Evolutionary conservation across 2,329 filamentous ascomycete species (phyloP), one percentile per base, ranked within the genome.

Genomic region (Davidsoniella eucalypti): DNA sequence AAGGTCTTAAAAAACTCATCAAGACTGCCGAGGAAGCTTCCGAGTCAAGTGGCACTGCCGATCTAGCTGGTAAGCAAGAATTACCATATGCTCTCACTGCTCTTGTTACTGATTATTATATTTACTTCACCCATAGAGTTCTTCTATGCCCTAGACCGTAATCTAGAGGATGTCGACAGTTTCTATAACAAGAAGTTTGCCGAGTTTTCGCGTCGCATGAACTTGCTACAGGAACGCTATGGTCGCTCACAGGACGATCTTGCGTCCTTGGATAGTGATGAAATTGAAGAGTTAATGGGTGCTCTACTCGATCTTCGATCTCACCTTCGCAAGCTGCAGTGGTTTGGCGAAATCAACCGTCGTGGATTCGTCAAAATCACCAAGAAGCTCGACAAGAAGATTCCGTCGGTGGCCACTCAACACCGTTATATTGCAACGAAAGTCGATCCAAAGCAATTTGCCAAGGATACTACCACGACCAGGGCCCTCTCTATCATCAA

Each of bases 311-410:
- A 98, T 65, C 72, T 96, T 54, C 78, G 92, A 52, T 82, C 81
- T 48, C 85, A 93, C 61, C 67, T 96, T 57, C 77, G 92, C 53
- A 96, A 96, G 60, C 70, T 98, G 48, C 85, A 94, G 64, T 96
- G 88, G 88, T 98, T 96, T 62, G 90, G 88, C 46, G 90, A 96
- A 66, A 90, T 96, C 60, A 98, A 98, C 64, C 78, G 88, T 48
- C 76, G 86, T 56, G 92, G 92, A 2, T 98, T 98, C 60, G 78
- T 93, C 63, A 98, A 98, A 69, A 98, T 98, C 64, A 94, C 92
- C 47, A 98, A 98, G 70, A 98, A 98, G 67, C 70, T 95, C 43
- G 92, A 98, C 67, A 98, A 98, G 69, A 95, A 94, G 67, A 77
- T 95, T 2, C 74, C 82, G 1, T 74, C 77, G 43, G 77, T 80